Evolutionary conservation across 306 rosid genomes (phyloP), one percentile per base, ranked within the genome.

Genomic region (Hippophae gyantsensis): DNA sequence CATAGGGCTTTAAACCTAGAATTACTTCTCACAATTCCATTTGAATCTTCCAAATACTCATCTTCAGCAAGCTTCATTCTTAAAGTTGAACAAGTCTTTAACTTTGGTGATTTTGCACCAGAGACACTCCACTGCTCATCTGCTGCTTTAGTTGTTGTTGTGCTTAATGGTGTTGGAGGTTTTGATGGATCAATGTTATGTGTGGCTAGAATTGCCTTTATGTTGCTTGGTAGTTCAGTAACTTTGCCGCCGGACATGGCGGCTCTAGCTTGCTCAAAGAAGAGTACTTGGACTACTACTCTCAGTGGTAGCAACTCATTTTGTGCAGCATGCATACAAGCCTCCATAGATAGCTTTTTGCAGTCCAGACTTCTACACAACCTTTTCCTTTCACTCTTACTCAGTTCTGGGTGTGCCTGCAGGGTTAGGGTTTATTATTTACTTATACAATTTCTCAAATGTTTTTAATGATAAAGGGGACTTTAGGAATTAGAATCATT

Each of bases 271-370:
- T 93, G 99, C 80, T 93, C 99, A 43, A 88, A 93, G 85, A 93
- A 93, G 50, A 93, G 94, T 67, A 93, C 99, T 86, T 93, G 99
- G 56, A 93, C 97, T 59, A 93, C 95, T 18, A 93, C 95, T 51
- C 99, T 74, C 41, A 93, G 65, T n/a, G 99, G 99, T 6, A 93
- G 93, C 7, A 86, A 77, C 70, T 93, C 99, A 69, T 93, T 93
- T 76, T 93, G 99, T 32, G 99, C 97, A 32, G 99, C 99, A 76
- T 93, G 97, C 90, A 93, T 88, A 80, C 99, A 93, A 7, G 82
- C 95, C 77, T 93, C 97, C 90, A 93, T 81, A 0, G 99, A 84
- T 8, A 93, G 86, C 69, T 88, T 93, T 65, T 88, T 93, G 87
- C 99, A 93, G 82, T 93, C 84, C 43, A 93, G 85, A 61, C 74